Evolutionary conservation across 2,329 filamentous ascomycete genomes (phyloP).

Genomic region (Neoscytalidium dimidiatum): DNA sequence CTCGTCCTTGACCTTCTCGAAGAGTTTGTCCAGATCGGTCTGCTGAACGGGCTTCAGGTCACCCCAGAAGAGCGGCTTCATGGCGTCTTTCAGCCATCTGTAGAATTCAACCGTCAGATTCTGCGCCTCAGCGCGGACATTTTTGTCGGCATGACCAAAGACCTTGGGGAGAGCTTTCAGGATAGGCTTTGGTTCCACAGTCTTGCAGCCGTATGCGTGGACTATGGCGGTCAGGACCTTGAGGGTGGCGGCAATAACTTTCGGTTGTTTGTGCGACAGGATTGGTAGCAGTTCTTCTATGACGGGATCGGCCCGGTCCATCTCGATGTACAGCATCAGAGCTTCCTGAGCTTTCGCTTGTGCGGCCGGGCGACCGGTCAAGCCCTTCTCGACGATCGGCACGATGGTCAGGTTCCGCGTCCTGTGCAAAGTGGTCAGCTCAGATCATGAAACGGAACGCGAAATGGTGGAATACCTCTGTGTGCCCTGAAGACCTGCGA

Average conservation of each 20-base stretch:
- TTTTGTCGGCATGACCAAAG: constrained; percentile 97
- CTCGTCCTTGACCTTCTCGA: constrained; percentile 90
- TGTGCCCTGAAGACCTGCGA: constrained; percentile 77
- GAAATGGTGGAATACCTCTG: constrained; percentile 54
- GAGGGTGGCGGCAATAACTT: constrained; percentile 76
- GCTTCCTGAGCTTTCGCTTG: constrained; percentile 87
- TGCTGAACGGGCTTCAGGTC: constrained; percentile 96
- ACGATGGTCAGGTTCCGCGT: constrained; percentile 74
- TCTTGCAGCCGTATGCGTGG: constrained; percentile 93
- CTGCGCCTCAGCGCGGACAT: constrained; percentile 91
- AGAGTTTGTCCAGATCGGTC: constrained; percentile 87
- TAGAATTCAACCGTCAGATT: constrained; percentile 92
- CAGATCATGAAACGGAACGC: background rate
- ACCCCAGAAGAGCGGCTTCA: constrained; percentile 97
- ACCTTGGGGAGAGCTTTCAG: constrained; percentile 86
- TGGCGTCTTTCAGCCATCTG: constrained; percentile 93
- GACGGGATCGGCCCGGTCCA: constrained; percentile 81
- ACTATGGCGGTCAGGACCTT: constrained; percentile 79
- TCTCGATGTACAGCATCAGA: constrained; percentile 82
- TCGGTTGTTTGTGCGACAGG: constrained; percentile 85
- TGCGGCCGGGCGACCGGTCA: constrained; percentile 82
- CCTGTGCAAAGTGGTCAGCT: constrained; percentile 42
- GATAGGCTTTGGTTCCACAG: constrained; percentile 88
- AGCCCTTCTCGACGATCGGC: constrained; percentile 86
- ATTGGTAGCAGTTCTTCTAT: constrained; percentile 87